Percentiles rank a stretch among this genome's conserved stretches.
These are phyloP conservation scores for Asterophora parasitica DNA, from an alignment of 768 basidiomycete genomes.

Conservation along the genomic window DNA sequence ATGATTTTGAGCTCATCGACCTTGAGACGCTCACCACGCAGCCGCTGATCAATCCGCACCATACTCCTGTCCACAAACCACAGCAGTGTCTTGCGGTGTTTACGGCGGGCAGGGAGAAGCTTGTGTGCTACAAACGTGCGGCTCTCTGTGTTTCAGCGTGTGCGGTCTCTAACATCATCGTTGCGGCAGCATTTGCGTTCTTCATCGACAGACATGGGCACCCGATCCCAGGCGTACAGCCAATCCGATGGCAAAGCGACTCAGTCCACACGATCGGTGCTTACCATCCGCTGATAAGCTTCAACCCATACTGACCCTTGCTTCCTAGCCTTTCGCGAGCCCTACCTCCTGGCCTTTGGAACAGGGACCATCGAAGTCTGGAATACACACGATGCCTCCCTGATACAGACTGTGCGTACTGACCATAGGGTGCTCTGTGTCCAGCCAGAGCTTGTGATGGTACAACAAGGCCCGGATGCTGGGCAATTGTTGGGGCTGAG, in stretches of 20 bases:
- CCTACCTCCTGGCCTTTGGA: constrained; percentile 76
- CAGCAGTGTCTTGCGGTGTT: constrained; percentile 67
- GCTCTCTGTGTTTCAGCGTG: neutral
- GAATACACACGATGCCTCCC: constrained; percentile 61
- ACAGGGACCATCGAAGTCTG: constrained; percentile 73
- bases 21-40: constrained; percentile 74
- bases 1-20: constrained; percentile 33
- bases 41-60: constrained; percentile 48
- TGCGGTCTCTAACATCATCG: neutral
- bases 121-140: constrained; percentile 77
- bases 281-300: neutral
- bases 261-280: too few relatives aligned
- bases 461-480: constrained; percentile 13
- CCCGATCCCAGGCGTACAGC: neutral
- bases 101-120: constrained; percentile 67
- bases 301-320: neutral
- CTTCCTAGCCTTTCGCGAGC: too few relatives aligned
- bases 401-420: constrained; percentile 69
- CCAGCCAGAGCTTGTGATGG: constrained; percentile 8
- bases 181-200: constrained; percentile 5
- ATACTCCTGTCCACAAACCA: constrained; percentile 44
- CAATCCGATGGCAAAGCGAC: constrained; percentile 8
- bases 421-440: constrained; percentile 15
- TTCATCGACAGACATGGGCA: constrained; percentile 11
- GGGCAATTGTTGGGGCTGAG: constrained; percentile 12